Evolutionary conservation across 345 rosid genomes (phyloP).

Genomic region (Salix suchowensis): DNA sequence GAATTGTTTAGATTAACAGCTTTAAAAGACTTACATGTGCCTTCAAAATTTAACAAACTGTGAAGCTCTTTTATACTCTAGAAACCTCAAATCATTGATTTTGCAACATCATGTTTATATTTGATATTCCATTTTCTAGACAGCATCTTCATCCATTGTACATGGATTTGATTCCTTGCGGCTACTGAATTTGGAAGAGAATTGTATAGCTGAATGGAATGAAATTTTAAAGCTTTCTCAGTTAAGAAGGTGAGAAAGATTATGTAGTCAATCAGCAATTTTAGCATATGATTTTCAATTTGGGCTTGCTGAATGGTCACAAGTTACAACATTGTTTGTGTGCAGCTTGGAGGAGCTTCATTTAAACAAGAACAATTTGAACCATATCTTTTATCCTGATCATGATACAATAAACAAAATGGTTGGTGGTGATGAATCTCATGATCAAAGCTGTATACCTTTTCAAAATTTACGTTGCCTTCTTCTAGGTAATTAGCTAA

Average conservation of each 20-base stretch:
- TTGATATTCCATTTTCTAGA: constrained; percentile 29
- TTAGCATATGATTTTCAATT: background rate
- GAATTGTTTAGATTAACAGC: too few relatives aligned
- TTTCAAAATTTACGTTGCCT: constrained; percentile 74
- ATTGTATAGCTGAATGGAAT: constrained; percentile 70
- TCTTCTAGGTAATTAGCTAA: constrained; percentile 57
- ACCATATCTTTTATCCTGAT: constrained; percentile 47
- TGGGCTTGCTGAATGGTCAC: background rate
- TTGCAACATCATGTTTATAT: background rate
- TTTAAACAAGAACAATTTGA: constrained; percentile 74
- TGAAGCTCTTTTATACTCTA: too few relatives aligned
- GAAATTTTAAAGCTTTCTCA: constrained; percentile 72
- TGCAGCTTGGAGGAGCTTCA: constrained; percentile 85
- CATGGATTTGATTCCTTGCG: constrained; percentile 61
- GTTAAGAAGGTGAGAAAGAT: constrained; percentile 57
- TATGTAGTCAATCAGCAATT: constrained; percentile 6
- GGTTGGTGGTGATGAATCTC: constrained; percentile 29
- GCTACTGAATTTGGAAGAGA: constrained; percentile 85
- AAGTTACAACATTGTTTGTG: constrained; percentile 5
- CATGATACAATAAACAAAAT: constrained; percentile 16
- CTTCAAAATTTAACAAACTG: too few relatives aligned
- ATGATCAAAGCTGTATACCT: constrained; percentile 33
- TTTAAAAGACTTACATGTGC: too few relatives aligned
- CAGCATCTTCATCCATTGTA: constrained; percentile 38
- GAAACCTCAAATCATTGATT: too few relatives aligned